Base-by-base conservation (phyloP, 495 filamentous ascomycete genomes). In the Tuber calosporum region DNA sequence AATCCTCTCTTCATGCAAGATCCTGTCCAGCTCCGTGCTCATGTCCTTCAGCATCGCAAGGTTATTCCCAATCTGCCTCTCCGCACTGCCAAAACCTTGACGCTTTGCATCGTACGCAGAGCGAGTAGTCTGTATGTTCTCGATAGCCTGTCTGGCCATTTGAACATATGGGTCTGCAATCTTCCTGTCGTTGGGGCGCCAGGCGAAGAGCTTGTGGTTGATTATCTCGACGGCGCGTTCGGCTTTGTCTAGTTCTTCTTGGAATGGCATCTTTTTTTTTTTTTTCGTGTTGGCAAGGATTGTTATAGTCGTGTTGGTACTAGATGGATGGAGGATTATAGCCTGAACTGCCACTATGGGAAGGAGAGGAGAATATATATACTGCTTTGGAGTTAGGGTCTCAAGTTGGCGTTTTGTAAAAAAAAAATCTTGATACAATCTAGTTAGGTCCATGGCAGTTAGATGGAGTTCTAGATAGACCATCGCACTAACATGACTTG, bases 171-270 rank as follows among this genome's bases (percentile, higher is more conserved):
- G 53, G 53, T 62, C 53, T 62, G 26, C 26, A 15, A 62, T 13
- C 26, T 6, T 26, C n/a, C 53, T 26, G 26, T 62, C 53, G 26
- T 62, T 62, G 53, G 53, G 53, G 9, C 26, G n/a, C 53, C 53
- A 62, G 53, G 53, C 53, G 53, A 62, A 62, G 53, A 62, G 53
- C 53, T 62, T 62, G 53, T 62, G 53, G 53, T 62, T 62, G 13
- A 62, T 62, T 30, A 62, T 62, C 9, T 62, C 11, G 1, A 62
- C 53, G 8, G n/a, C 26, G n/a, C 9, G n/a, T 30, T 62, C 53
- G 53, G 53, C 53, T 62, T 6, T 15, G 53, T 62, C 53, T 5
- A 62, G 26, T 62, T 62, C 53, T 13, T 62, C n/a, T 30, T 62
- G 53, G 53, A 62, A 62, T 15, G 53, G 53, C 53, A 62, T 62